phyloP scores from a whole-genome alignment of 2,329 filamentous ascomycete species.

The Emmonsiellopsis sp. region DNA sequence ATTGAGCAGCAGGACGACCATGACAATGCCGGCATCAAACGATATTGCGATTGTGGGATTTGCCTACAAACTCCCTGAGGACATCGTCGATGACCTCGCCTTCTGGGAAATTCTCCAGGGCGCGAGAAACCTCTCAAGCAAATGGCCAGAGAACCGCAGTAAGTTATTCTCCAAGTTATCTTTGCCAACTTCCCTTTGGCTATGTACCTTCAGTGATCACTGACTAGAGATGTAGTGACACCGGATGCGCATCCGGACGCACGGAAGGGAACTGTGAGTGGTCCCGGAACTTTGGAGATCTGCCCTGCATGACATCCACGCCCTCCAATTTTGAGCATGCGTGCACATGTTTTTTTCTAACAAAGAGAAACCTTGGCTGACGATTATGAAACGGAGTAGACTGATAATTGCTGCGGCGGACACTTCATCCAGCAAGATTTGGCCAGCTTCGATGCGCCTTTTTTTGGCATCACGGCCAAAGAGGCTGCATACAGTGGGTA shows the following conservation, averaged over 20 bases:
- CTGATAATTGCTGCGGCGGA: constrained; percentile 4
- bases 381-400: background rate
- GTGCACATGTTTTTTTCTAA: background rate
- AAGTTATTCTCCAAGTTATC: background rate
- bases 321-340: background rate
- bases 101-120: constrained; percentile 1
- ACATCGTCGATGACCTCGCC: background rate
- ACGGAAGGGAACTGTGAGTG: background rate
- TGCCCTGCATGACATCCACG: background rate
- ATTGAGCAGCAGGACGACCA: background rate
- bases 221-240: background rate
- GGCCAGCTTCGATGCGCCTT: constrained; percentile 10
- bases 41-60: constrained; percentile 1
- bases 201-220: background rate
- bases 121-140: background rate
- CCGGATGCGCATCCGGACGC: background rate
- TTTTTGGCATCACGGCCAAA: constrained; percentile 9
- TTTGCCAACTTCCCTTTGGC: background rate
- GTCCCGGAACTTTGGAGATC: background rate
- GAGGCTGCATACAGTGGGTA: background rate
- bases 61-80: constrained; percentile 1
- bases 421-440: constrained; percentile 11
- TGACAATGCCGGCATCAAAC: background rate
- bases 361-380: background rate
- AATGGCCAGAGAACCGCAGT: background rate